A percentile compares a stretch with the other conserved stretches of the same genome.
These are phyloP conservation scores for Rhodotorula paludigena DNA, from an alignment of 768 basidiomycete species.

Conservation along the genomic window DNA sequence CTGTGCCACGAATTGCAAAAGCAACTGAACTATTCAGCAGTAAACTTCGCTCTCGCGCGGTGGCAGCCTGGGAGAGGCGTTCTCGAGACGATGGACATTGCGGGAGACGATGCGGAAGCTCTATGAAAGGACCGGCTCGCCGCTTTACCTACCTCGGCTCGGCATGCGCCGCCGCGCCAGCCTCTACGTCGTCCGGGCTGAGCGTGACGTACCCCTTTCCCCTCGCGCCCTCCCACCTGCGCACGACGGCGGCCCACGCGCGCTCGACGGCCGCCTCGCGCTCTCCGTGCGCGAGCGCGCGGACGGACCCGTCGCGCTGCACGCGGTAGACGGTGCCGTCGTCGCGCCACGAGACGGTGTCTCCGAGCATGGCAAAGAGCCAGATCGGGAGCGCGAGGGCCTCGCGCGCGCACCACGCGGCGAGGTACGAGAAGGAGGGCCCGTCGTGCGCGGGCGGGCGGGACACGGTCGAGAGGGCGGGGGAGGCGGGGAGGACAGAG, in stretches of 20 bases:
- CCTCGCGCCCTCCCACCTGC: constrained; percentile 1
- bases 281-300: constrained; percentile 11
- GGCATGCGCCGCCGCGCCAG: not conserved
- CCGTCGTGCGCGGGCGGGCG: constrained; percentile 37
- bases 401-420: constrained; percentile 77
- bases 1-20: no score
- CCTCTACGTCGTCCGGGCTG: constrained; percentile 30
- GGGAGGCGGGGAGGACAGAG: constrained; percentile 56
- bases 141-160: not conserved
- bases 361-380: constrained; percentile 71
- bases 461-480: constrained; percentile 13
- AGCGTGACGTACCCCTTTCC: constrained; percentile 24
- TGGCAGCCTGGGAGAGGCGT: no score
- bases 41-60: no score
- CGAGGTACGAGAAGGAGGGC: constrained; percentile 54
- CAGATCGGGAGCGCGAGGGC: constrained; percentile 81
- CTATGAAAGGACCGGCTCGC: not conserved
- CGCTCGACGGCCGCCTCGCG: constrained; percentile 22
- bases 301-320: constrained; percentile 25
- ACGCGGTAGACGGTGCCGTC: constrained; percentile 60
- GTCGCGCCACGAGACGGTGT: constrained; percentile 74
- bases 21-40: no score
- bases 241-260: constrained; percentile 6
- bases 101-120: no score
- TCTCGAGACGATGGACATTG: no score